phyloP scores from a whole-genome alignment of 495 filamentous ascomycete species.

The Annulohypoxylon maeteangense region DNA sequence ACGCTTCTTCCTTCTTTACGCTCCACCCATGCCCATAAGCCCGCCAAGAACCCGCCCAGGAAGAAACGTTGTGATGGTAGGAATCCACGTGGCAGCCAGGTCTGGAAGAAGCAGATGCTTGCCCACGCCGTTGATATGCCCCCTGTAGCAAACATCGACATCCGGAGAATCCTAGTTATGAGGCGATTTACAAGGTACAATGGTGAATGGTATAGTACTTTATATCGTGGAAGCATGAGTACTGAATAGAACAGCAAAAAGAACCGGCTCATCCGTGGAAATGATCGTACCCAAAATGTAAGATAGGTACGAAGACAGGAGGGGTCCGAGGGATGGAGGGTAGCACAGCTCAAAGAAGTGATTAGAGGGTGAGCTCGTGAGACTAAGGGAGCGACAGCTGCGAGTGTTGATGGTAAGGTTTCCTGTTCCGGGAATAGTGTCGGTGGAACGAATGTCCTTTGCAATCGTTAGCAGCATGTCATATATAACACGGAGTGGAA shows the following conservation, averaged over 20 bases:
- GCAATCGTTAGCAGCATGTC: slow-evolving; percentile 26
- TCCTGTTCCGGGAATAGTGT: slow-evolving; percentile 81
- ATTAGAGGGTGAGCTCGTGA: slow-evolving; percentile 87
- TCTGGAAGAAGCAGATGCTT: slow-evolving; percentile 85
- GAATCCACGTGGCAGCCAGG: slow-evolving; percentile 74
- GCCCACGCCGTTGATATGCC: slow-evolving; percentile 85
- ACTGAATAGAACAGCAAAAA: slow-evolving; percentile 77
- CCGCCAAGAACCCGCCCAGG: slow-evolving; percentile 84
- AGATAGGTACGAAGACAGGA: slow-evolving; percentile 87
- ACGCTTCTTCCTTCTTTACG: slow-evolving; percentile 67
- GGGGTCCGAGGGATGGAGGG: slow-evolving; percentile 89
- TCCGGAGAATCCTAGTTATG: slow-evolving; percentile 69
- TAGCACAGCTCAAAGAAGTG: slow-evolving; percentile 83
- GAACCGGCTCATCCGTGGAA: slow-evolving; percentile 80
- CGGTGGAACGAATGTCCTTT: slow-evolving; percentile 79
- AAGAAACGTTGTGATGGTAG: slow-evolving; percentile 88
- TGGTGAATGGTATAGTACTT: slow-evolving; percentile 71
- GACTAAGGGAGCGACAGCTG: slow-evolving; percentile 78
- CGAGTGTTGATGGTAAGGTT: slow-evolving; percentile 72
- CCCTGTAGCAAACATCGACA: slow-evolving; percentile 78
- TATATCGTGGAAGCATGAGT: slow-evolving; percentile 71
- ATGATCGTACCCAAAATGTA: slow-evolving; percentile 81
- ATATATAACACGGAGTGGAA: neutral
- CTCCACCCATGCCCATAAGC: slow-evolving; percentile 82
- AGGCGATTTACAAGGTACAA: slow-evolving; percentile 71